Evolutionary conservation across 75 land plant genomes (phyloP).

Genomic region (Gnetum montanum): DNA sequence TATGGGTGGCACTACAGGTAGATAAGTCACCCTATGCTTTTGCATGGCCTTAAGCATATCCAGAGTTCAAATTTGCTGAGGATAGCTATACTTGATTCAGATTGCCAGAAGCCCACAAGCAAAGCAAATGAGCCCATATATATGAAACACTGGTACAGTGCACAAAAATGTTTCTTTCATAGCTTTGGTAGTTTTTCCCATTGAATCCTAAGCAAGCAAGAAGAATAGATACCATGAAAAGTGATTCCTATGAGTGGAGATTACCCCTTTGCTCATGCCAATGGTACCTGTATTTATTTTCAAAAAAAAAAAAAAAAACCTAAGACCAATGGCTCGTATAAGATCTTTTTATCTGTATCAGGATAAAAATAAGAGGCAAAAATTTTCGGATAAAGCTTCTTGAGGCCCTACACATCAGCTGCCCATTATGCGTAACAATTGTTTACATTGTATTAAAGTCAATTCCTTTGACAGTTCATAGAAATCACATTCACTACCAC

Average conservation of each 20-base stretch:
- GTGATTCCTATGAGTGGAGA: slow-evolving; percentile 62
- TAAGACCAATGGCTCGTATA: too few relatives aligned
- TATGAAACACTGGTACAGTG: slow-evolving; percentile 49
- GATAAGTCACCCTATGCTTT: slow-evolving; percentile 21
- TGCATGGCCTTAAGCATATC: slow-evolving; percentile 28
- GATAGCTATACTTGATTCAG: slow-evolving; percentile 19
- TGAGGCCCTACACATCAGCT: too few relatives aligned
- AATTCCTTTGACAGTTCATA: too few relatives aligned
- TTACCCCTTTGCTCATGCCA: slow-evolving; percentile 82
- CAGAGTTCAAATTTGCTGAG: slow-evolving; percentile 33
- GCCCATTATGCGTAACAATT: too few relatives aligned
- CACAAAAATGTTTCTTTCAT: slow-evolving; percentile 16
- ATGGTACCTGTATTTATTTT: too few relatives aligned
- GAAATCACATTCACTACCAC: too few relatives aligned
- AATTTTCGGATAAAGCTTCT: too few relatives aligned
- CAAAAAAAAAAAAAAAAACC: slow-evolving; percentile 79
- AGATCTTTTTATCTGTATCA: too few relatives aligned
- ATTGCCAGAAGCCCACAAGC: slow-evolving; percentile 17
- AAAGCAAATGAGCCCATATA: slow-evolving; percentile 40
- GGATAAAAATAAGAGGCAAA: too few relatives aligned
- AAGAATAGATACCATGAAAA: slow-evolving; percentile 46
- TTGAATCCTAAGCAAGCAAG: slow-evolving; percentile 11
- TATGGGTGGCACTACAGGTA: slow-evolving; percentile 53
- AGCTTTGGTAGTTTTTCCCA: background rate
- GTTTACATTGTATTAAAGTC: too few relatives aligned